These are phyloP conservation scores for Clonostachys rosea DNA, from an alignment of 2,329 filamentous ascomycete genomes.

Conservation along the genomic window DNA sequence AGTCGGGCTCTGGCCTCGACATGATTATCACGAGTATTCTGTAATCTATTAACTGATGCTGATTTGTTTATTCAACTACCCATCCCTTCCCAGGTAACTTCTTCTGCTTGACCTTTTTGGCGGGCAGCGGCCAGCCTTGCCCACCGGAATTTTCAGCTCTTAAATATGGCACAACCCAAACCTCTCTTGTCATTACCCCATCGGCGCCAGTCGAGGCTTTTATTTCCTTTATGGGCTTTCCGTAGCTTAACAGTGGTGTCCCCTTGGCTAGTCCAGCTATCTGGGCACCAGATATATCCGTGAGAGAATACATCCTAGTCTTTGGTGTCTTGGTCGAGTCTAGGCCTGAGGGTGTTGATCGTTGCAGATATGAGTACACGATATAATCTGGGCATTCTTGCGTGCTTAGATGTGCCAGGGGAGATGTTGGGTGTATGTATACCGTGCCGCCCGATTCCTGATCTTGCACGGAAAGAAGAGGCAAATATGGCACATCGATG, in stretches of 20 bases:
- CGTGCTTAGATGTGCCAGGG: conserved; percentile 64
- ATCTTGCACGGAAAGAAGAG: conserved; percentile 44
- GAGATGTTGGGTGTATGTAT: conserved; percentile 82
- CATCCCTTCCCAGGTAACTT: conserved; percentile 70
- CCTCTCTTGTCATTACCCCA: conserved; percentile 54
- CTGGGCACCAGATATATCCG: conserved; percentile 70
- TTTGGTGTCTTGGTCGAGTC: conserved; percentile 55
- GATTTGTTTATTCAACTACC: conserved; percentile 51
- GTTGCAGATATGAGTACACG: conserved; percentile 82
- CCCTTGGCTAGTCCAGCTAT: conserved; percentile 76
- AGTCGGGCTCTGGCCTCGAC: too few species aligned
- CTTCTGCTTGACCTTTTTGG: conserved; percentile 78
- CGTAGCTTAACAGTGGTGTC: conserved; percentile 77
- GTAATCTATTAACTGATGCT: too few species aligned
- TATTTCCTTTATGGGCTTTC: conserved; percentile 88
- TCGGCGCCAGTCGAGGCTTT: conserved; percentile 30
- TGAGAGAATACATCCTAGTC: conserved; percentile 85
- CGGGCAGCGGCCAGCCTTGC: conserved; percentile 78
- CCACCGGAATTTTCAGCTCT: conserved; percentile 62
- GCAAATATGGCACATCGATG: conserved; percentile 88
- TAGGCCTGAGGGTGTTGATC: conserved; percentile 46
- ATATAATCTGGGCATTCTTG: conserved; percentile 83
- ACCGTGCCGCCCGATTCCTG: conserved; percentile 59
- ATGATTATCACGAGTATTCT: too few species aligned
- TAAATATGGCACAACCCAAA: conserved; percentile 78